Percentiles rank a stretch among this genome's conserved stretches.
Conservation (phyloP, 2,329 filamentous ascomycete genomes). For the Verticillium tricorpus region DNA sequence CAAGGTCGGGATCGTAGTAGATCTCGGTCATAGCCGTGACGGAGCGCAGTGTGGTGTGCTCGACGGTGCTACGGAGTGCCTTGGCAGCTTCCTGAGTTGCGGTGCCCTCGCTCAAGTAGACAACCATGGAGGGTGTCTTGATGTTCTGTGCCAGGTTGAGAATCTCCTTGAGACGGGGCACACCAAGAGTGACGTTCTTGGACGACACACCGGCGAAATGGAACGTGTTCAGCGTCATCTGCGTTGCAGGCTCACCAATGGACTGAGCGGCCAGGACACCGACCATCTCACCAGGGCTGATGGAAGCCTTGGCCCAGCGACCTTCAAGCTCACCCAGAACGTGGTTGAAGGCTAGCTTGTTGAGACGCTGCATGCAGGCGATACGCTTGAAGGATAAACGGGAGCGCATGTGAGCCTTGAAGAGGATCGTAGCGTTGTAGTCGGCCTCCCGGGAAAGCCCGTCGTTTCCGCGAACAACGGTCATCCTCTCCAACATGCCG, state of each 20-base stretch:
- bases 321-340: slow-evolving; percentile 87
- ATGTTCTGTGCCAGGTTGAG: slow-evolving; percentile 96
- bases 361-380: slow-evolving; percentile 78
- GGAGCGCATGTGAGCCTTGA: slow-evolving; percentile 88
- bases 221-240: slow-evolving; percentile 99
- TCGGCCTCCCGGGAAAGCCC: slow-evolving; percentile 81
- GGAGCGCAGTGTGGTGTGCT: slow-evolving; percentile 89
- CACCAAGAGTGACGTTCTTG: slow-evolving; percentile 99
- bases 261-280: slow-evolving; percentile 96
- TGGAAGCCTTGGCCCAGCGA: slow-evolving; percentile 79
- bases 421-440: slow-evolving; percentile 78
- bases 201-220: slow-evolving; percentile 99
- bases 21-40: slow-evolving; percentile 92
- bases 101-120: slow-evolving; percentile 67
- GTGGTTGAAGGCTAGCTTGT: slow-evolving; percentile 88
- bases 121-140: slow-evolving; percentile 96
- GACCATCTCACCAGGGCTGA: slow-evolving; percentile 96
- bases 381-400: slow-evolving; percentile 90
- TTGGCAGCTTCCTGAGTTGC: slow-evolving; percentile 77
- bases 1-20: slow-evolving; percentile 92
- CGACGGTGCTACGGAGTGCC: slow-evolving; percentile 79
- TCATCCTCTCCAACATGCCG: slow-evolving; percentile 68
- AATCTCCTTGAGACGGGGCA: slow-evolving; percentile 98
- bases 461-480: slow-evolving; percentile 84
- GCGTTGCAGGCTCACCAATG: slow-evolving; percentile 96